A percentile compares a stretch with the other conserved stretches of the same genome.
Evolutionary conservation across 2,329 filamentous ascomycete genomes (phyloP).

Genomic region (Aspergillus tanneri): DNA sequence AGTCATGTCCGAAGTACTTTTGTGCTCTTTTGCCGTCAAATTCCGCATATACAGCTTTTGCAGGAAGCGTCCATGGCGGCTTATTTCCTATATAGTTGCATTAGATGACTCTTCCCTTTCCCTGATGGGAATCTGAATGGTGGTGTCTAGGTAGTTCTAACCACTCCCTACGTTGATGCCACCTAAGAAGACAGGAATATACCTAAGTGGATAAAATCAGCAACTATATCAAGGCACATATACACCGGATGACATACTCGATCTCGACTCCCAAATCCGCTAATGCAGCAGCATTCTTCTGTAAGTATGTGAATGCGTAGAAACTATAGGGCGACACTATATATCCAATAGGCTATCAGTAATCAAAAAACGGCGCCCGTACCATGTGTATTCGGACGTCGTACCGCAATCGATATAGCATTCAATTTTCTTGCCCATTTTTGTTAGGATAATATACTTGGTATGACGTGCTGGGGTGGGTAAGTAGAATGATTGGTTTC

Average conservation of each 20-base stretch:
- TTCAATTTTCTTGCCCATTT: constrained; percentile 63
- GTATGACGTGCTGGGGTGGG: neutral
- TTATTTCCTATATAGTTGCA: constrained; percentile 59
- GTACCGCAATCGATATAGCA: constrained; percentile 67
- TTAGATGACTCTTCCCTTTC: too few relatives aligned
- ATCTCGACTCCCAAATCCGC: constrained; percentile 60
- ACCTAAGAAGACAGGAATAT: constrained; percentile 70
- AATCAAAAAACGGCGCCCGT: neutral
- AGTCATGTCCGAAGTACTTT: constrained; percentile 49
- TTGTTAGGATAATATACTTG: too few relatives aligned
- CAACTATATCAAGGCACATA: neutral
- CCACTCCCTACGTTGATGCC: constrained; percentile 63
- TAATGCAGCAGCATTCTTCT: constrained; percentile 56
- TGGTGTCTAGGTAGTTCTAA: constrained; percentile 31
- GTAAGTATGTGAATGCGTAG: constrained; percentile 57
- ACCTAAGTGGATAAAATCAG: constrained; percentile 45
- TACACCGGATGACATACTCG: constrained; percentile 54
- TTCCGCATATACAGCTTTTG: constrained; percentile 61
- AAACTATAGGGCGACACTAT: constrained; percentile 63
- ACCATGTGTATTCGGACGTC: constrained; percentile 20
- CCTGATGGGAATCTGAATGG: too few relatives aligned
- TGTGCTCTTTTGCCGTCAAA: constrained; percentile 53
- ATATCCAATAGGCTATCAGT: neutral
- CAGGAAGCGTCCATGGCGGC: constrained; percentile 69
- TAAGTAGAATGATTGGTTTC: neutral